Evolutionary conservation across 345 rosid genomes (phyloP).

Genomic region (Heritiera fomes): DNA sequence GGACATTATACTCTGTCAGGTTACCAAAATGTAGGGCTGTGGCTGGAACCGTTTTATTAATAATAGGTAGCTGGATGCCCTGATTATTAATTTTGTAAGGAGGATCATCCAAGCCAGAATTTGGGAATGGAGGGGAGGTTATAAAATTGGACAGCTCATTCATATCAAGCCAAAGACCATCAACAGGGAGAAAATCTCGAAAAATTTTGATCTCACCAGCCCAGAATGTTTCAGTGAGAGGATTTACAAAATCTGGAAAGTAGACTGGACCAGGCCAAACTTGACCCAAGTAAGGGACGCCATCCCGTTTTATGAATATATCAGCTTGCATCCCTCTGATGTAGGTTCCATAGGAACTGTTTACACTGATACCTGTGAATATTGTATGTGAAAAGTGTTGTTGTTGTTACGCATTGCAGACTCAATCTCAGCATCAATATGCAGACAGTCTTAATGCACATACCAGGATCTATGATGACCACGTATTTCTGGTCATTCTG

Average conservation of each 20-base stretch:
- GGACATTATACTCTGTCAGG: constrained; percentile 60
- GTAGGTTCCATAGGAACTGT: constrained; percentile 50
- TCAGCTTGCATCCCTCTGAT: constrained; percentile 65
- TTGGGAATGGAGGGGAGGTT: constrained; percentile 39
- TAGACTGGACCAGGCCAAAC: constrained; percentile 76
- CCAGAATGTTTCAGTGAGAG: constrained; percentile 50
- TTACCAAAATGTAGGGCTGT: constrained; percentile 56
- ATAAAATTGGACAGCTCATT: constrained; percentile 69
- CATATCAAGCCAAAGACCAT: constrained; percentile 88
- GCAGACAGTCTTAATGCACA: neutral
- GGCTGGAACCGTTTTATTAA: constrained; percentile 51
- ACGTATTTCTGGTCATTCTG: constrained; percentile 65
- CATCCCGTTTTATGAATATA: constrained; percentile 54
- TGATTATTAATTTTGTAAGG: constrained; percentile 70
- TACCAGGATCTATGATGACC: constrained; percentile 71
- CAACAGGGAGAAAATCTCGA: constrained; percentile 47
- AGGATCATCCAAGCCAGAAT: constrained; percentile 58
- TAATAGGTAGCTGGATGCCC: constrained; percentile 38
- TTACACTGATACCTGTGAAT: constrained; percentile 53
- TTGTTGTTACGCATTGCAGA: too few species aligned
- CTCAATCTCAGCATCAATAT: neutral
- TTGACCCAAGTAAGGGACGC: constrained; percentile 57
- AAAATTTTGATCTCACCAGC: constrained; percentile 56
- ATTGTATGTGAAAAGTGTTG: neutral
- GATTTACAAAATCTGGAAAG: constrained; percentile 71